These are phyloP conservation scores for Drechmeria coniospora DNA, from an alignment of 2,329 filamentous ascomycete species.

Conservation along the genomic window DNA sequence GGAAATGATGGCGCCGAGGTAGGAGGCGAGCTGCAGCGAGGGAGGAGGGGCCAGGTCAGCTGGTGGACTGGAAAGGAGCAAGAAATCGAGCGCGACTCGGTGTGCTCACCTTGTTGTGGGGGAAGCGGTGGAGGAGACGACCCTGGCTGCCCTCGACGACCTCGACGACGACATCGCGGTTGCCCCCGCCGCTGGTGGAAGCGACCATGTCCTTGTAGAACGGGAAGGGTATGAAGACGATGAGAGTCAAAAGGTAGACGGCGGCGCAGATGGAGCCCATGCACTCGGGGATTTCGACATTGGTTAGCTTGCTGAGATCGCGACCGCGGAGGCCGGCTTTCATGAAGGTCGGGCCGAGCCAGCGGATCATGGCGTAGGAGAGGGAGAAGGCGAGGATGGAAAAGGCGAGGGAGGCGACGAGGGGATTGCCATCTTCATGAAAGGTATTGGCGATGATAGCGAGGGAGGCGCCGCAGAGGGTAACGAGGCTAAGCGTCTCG, in stretches of 20 bases:
- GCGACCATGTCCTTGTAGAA: conserved; percentile 98
- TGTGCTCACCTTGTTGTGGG: conserved; percentile 66
- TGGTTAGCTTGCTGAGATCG: conserved; percentile 60
- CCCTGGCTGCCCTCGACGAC: conserved; percentile 63
- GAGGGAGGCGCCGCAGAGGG: conserved; percentile 52
- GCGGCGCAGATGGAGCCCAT: conserved; percentile 91
- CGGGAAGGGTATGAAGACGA: conserved; percentile 87
- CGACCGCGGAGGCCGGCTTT: conserved; percentile 76
- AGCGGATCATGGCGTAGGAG: conserved; percentile 75
- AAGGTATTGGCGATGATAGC: conserved; percentile 69
- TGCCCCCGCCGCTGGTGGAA: conserved; percentile 84
- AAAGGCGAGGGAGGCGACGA: conserved; percentile 77
- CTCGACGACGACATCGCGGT: conserved; percentile 70
- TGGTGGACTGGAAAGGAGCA: background rate
- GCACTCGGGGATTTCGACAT: conserved; percentile 75
- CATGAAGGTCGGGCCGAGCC: conserved; percentile 84
- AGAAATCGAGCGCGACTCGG: no score
- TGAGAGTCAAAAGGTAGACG: conserved; percentile 78
- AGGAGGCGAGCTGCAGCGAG: conserved; percentile 62
- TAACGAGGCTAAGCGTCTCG: conserved; percentile 40
- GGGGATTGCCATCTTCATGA: conserved; percentile 70
- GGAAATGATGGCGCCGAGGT: conserved; percentile 84
- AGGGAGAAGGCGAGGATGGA: conserved; percentile 71
- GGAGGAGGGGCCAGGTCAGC: background rate
- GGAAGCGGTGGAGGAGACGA: conserved; percentile 78